Percentiles rank a stretch among this genome's conserved stretches.
These are phyloP conservation scores for Penicillium polonicum DNA, from an alignment of 2,329 filamentous ascomycete genomes.

Conservation along the genomic window DNA sequence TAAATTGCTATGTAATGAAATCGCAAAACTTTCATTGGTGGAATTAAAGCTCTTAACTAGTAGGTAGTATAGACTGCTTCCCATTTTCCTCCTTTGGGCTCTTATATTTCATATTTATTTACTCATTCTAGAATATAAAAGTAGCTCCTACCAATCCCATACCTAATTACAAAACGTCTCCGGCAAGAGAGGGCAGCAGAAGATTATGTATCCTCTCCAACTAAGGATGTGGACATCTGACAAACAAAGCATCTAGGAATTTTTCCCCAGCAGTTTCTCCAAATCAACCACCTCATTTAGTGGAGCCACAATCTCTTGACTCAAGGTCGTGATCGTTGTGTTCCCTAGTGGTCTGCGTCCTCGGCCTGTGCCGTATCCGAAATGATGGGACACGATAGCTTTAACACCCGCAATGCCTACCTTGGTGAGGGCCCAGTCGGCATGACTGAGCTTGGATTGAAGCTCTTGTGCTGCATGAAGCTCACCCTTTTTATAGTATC, in stretches of 20 bases:
- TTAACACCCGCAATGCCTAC: constrained; percentile 76
- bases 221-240: no score
- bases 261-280: neutral
- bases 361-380: constrained; percentile 60
- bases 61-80: neutral
- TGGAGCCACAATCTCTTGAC: neutral
- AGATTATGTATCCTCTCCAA: no score
- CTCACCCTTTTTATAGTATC: constrained; percentile 68
- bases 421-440: constrained; percentile 77
- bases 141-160: neutral
- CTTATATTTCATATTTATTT: neutral
- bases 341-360: neutral
- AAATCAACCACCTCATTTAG: neutral
- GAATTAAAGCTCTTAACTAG: neutral
- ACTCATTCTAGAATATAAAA: neutral
- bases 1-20: neutral
- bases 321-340: neutral
- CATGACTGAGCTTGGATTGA: constrained; percentile 68
- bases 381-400: constrained; percentile 72
- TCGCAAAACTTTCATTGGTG: neutral
- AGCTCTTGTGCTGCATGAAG: constrained; percentile 67
- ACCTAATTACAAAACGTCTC: neutral
- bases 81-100: neutral
- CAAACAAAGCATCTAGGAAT: no score
- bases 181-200: no score